Base-by-base conservation (phyloP, 345 rosid genomes). In the Sonneratia caseolaris region DNA sequence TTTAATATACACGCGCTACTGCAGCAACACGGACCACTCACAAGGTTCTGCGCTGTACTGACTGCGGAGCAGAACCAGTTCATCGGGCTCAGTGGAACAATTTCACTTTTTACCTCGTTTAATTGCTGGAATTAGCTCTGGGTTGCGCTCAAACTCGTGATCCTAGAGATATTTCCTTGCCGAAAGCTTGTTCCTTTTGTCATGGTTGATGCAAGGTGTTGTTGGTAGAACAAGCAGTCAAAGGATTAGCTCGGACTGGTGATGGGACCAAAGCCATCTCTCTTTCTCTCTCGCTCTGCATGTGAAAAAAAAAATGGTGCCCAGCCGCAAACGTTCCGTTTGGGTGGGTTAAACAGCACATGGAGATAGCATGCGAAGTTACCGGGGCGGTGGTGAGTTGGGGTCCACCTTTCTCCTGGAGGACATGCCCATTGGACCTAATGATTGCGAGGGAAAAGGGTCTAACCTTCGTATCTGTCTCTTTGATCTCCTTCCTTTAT, bases 311-410 rank as follows among this genome's bases (percentile, higher is more conserved):
- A 12, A 24, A 57, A 57, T 35, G 64, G 22, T n/a, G 32, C 7
- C 64, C 64, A 1, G 35, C 35, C 35, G 32, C 64, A 18, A 35
- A 57, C 21, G 64, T 47, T 47, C 49, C 49, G 35, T 14, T 21
- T 55, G 72, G 21, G 74, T 66, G 71, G 85, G 81, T 83, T 71
- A 40, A 51, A 74, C 85, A 79, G 83, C 76, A 65, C 24, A 38
- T 62, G 66, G 73, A 24, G 42, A 37, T 75, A 47, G 14, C 49
- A 47, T 47, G 14, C 43, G 43, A 40, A 40, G 43, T 40, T 40
- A 40, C 43, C 2, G 49, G 49, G 27, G 22, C n/a, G 37, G 8
- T 47, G 11, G 49, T 12, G 13, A 47, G 22, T 68, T 16, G 51
- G 69, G 70, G 70, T 19, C 70, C 61, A n/a, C 70, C 75, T 45